Evolutionary conservation across 1,139 yeast species (phyloP).

Genomic region (Candida buenavistaensis): DNA sequence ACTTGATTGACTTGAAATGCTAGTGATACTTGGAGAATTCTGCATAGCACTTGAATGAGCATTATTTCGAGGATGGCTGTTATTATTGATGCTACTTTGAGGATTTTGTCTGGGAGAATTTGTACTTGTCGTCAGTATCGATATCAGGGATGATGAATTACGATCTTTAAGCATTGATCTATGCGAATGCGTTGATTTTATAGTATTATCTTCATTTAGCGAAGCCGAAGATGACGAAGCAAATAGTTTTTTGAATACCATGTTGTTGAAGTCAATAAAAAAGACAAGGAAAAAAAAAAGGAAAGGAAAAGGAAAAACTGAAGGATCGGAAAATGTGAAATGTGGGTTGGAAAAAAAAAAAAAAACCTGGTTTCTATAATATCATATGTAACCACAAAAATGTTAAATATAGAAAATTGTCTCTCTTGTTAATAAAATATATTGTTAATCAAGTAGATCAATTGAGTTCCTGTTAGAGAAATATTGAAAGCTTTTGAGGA

Average conservation of each 20-base stretch:
- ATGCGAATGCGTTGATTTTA: conserved; percentile 11
- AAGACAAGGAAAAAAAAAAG: neutral
- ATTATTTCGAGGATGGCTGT: neutral
- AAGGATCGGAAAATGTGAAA: too few relatives aligned
- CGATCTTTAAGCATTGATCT: conserved; percentile 12
- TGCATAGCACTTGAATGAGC: conserved; percentile 1
- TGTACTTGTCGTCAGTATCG: conserved; percentile 10
- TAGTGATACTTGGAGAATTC: conserved; percentile 8
- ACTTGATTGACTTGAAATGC: conserved; percentile 4
- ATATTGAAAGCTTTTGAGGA: too few relatives aligned
- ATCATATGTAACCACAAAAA: too few relatives aligned
- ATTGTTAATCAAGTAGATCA: too few relatives aligned
- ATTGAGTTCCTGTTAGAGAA: too few relatives aligned
- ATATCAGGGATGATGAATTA: conserved; percentile 12
- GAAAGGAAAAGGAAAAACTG: too few relatives aligned
- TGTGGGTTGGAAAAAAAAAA: too few relatives aligned
- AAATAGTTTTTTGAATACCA: conserved; percentile 14
- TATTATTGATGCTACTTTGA: neutral
- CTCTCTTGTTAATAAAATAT: too few relatives aligned
- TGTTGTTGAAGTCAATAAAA: neutral
- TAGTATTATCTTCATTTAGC: conserved; percentile 8
- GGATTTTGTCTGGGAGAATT: conserved; percentile 6
- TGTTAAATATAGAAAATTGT: too few relatives aligned
- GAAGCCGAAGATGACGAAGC: conserved; percentile 12
- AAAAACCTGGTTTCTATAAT: neutral